Evolutionary conservation across 2,329 filamentous ascomycete species (phyloP).

Genomic region (Tolypocladium tundrense): DNA sequence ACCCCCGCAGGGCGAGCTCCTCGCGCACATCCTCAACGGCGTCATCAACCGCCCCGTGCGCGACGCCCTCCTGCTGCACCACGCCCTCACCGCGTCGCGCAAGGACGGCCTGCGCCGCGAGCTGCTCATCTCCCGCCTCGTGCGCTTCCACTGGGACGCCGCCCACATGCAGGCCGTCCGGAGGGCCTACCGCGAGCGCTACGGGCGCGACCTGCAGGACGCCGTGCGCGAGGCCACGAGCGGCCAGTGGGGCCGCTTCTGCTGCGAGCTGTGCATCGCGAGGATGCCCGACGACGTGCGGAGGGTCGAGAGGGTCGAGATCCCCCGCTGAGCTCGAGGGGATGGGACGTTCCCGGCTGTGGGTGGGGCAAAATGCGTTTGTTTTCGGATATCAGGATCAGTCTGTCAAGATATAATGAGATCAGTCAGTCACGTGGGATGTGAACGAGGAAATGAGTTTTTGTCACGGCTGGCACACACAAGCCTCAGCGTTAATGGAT

Average conservation of each 20-base stretch:
- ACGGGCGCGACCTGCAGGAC: constrained; percentile 62
- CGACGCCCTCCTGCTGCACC: constrained; percentile 81
- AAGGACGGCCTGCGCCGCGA: constrained; percentile 69
- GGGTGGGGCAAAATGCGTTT: background rate
- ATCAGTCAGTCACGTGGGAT: background rate
- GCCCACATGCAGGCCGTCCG: constrained; percentile 73
- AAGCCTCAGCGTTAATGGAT: background rate
- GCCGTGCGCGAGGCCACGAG: constrained; percentile 69
- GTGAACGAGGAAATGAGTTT: background rate
- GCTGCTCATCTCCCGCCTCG: constrained; percentile 75
- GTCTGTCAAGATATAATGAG: background rate
- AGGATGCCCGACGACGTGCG: constrained; percentile 51
- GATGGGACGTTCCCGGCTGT: background rate
- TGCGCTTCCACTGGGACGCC: constrained; percentile 88
- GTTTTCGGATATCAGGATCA: background rate
- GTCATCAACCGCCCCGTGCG: constrained; percentile 92
- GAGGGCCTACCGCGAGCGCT: constrained; percentile 67
- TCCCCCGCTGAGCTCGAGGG: background rate
- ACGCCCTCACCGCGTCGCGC: constrained; percentile 69
- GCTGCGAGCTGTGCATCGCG: constrained; percentile 55
- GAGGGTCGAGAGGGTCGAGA: constrained; percentile 25
- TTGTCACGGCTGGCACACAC: background rate
- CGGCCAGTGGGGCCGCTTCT: constrained; percentile 70
- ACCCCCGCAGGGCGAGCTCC: constrained; percentile 66
- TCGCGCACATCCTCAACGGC: constrained; percentile 92